A percentile compares a stretch with the other conserved stretches of the same genome.
These are phyloP conservation scores for Botrytis tulipae DNA, from an alignment of 2,329 filamentous ascomycete genomes.

Conservation along the genomic window DNA sequence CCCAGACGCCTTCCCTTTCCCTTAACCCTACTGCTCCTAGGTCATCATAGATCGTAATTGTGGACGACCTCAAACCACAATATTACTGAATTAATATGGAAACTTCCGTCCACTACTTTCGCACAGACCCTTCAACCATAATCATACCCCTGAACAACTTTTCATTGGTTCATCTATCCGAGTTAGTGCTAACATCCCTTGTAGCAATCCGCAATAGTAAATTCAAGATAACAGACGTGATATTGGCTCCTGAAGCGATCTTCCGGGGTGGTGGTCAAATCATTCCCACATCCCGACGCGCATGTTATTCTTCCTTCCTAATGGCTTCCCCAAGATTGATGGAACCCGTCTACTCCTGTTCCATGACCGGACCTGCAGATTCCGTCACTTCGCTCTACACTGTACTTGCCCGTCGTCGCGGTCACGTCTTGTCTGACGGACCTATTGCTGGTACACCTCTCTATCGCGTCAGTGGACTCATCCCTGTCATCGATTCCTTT, in stretches of 20 bases:
- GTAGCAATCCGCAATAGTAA: conserved; percentile 94
- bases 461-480: conserved; percentile 84
- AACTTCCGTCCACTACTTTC: conserved; percentile 13
- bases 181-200: conserved; percentile 36
- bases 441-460: conserved; percentile 92
- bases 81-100: conserved; percentile 12
- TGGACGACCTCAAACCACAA: not conserved
- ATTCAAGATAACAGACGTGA: conserved; percentile 91
- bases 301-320: conserved; percentile 93
- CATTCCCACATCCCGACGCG: conserved; percentile 88
- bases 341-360: conserved; percentile 92
- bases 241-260: conserved; percentile 84
- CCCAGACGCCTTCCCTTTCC: not conserved
- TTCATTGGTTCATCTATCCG: conserved; percentile 27
- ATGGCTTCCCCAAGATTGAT: conserved; percentile 96
- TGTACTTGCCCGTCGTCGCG: conserved; percentile 80
- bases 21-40: not conserved
- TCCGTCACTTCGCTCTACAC: conserved; percentile 89
- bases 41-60: not conserved
- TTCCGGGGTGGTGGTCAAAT: conserved; percentile 95
- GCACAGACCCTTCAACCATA: not conserved
- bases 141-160: conserved; percentile 12
- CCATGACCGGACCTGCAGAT: conserved; percentile 89
- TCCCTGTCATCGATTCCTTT: conserved; percentile 96
- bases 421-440: conserved; percentile 91